Evolutionary conservation across 768 basidiomycete species (phyloP), one percentile per base, ranked within the genome.

Genomic region (Collybiopsis confluens): DNA sequence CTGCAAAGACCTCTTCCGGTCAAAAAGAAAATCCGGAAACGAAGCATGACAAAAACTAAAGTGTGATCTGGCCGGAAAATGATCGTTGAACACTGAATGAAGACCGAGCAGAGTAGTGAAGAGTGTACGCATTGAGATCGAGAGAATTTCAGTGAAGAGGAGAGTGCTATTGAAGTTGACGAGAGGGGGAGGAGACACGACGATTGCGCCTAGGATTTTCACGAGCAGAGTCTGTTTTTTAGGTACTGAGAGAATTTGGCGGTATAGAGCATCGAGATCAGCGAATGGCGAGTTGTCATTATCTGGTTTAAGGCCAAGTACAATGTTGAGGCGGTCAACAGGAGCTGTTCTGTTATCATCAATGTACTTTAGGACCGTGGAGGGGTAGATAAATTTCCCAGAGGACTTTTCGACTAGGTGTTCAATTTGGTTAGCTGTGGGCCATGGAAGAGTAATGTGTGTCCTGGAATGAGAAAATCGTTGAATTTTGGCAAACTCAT

Each of bases 391-490:
- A 40, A 56, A 56, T 15, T 56, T 40, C 26, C 56, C 55, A 11
- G 43, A 26, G 18, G 56, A 16, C 40, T 26, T 43, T 15, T 13
- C 21, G 7, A 23, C 21, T 4, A 47, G 36, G 1, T 24, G 21
- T 37, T 60, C 51, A 2, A 62, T 53, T 15, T 57, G 51, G 5
- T 47, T 45, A 0, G 45, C 20, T 3, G 56, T 44, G 13, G 62
- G 62, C 62, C 62, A 63, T 18, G 61, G 58, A 6, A 33, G 13
- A 13, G 30, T 5, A 33, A 33, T 33, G 13, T 33, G 30, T 13
- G 5, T 13, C 21, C 51, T 55, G 26, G 58, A 45, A 9, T 40
- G 24, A 2, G 46, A 16, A n/a, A 7, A n/a, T 6, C 41, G 41
- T 18, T 6, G 7, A 5, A 42, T 16, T 42, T 42, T 23, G 7